Conservation (phyloP, 2,329 filamentous ascomycete genomes). For the Trichoderma gracile region DNA sequence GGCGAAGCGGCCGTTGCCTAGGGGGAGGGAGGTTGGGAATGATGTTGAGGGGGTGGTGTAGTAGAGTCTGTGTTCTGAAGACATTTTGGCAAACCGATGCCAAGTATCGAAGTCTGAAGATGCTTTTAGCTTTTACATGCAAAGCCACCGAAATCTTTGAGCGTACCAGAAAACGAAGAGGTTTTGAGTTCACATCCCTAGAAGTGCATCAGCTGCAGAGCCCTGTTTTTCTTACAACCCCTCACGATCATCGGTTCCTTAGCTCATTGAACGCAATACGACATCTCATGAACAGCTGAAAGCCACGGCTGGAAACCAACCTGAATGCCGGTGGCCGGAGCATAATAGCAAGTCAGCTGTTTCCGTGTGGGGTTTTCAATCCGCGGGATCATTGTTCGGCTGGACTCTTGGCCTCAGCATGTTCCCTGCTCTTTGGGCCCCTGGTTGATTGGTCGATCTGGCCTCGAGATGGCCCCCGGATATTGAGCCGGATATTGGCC, state of each 20-base stretch:
- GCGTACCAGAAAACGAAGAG: too few relatives aligned
- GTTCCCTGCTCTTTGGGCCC: not conserved
- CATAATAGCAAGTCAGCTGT: conserved; percentile 12
- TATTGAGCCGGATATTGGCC: conserved; percentile 22
- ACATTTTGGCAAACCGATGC: not conserved
- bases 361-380: not conserved
- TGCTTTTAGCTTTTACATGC: not conserved
- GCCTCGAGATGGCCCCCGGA: not conserved
- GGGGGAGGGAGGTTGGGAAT: conserved; percentile 22
- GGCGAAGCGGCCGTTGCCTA: conserved; percentile 22
- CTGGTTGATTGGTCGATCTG: conserved; percentile 7
- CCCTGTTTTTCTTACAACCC: not conserved
- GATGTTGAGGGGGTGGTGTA: conserved; percentile 16
- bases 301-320: too few relatives aligned
- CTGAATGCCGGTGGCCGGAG: conserved; percentile 5
- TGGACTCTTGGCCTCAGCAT: not conserved
- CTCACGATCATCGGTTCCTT: not conserved
- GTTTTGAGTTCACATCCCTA: too few relatives aligned
- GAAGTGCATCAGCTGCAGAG: not conserved
- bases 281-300: not conserved
- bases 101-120: not conserved
- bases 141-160: not conserved
- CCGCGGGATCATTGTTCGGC: conserved; percentile 16
- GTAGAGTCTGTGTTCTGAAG: conserved; percentile 20
- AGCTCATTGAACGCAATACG: not conserved